Conservation (phyloP, 2,329 filamentous ascomycete species). For the Sarocladium strictum region DNA sequence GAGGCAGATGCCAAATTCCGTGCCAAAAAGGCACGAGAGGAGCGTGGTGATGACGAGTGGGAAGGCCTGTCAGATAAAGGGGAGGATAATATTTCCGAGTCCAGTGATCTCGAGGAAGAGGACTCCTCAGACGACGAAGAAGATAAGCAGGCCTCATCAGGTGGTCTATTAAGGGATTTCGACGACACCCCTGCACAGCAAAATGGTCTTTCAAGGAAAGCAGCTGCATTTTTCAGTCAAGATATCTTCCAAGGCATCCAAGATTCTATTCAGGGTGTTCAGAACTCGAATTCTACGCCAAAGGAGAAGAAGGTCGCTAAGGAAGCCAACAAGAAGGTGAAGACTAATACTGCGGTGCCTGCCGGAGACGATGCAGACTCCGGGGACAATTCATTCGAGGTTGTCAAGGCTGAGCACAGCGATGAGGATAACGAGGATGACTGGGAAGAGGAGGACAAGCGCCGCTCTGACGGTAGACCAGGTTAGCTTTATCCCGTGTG, state of each 20-base stretch:
- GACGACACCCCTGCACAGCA: conserved; percentile 37
- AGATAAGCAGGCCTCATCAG: conserved; percentile 14
- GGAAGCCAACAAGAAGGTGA: conserved; percentile 12
- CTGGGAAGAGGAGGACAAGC: conserved; percentile 61
- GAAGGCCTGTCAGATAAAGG: conserved; percentile 74
- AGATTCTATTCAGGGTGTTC: conserved; percentile 40
- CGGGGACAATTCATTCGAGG: conserved; percentile 49
- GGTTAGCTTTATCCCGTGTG: conserved; percentile 37
- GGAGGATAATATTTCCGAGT: conserved; percentile 48
- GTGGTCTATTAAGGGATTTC: conserved; percentile 30
- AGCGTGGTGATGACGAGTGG: conserved; percentile 84
- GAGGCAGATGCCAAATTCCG: conserved; percentile 80
- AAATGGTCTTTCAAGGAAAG: conserved; percentile 67
- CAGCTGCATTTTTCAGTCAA: conserved; percentile 86
- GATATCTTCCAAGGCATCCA: conserved; percentile 86
- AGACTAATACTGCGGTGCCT: conserved; percentile 10
- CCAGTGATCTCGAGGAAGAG: conserved; percentile 56
- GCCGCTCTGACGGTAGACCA: conserved; percentile 55
- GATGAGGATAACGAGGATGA: conserved; percentile 38
- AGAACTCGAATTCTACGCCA: conserved; percentile 22
- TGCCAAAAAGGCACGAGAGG: conserved; percentile 80
- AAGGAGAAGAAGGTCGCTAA: conserved; percentile 20
- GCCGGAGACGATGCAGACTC: background rate
- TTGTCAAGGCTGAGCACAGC: conserved; percentile 41
- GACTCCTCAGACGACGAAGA: conserved; percentile 29